Base-by-base conservation (phyloP, 805 yeast genomes). In the Yamadazyma kitorensis region DNA sequence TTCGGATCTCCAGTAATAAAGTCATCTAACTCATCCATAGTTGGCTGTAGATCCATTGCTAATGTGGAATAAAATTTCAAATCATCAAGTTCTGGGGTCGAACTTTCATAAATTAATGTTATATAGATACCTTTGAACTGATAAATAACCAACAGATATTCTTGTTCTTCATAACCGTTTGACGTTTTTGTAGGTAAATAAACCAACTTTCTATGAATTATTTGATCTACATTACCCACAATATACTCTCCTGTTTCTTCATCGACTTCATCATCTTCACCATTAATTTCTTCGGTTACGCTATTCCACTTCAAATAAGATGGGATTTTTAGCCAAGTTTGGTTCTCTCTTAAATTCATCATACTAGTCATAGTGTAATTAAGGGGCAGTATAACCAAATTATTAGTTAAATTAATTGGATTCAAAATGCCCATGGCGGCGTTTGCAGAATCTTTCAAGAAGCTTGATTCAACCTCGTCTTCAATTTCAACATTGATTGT, bases 311-410 rank as follows among this genome's bases (percentile, higher is more conserved):
- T 34, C 26, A 47, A 42, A 2, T 44, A 43, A 2, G 45, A 44
- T 3, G 60, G 58, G 6, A 51, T 34, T 8, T 34, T 29, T 10
- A 52, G 36, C 57, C 59, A 55, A 27, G 31, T 35, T 10, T 34
- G 29, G 17, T 37, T 15, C 2, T 26, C 31, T 8, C 18, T 34
- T 2, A 34, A 23, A 15, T 43, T 49, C 35, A 48, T 51, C 48
- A 64, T 51, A 10, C 63, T 61, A 29, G 49, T 57, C 27, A 66
- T 54, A 1, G 72, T 64, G 26, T 48, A 53, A 29, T 49, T 57
- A 5, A 67, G 27, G 1, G 72, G 72, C 59, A 51, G 61, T 7
- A 65, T 52, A 5, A 66, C 62, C 19, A 62, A 48, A 34, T 54
- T 55, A 38, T 59, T 62, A 10, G 70, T 59, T 11, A 65, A 41